These are phyloP conservation scores for Fusarium sp. DNA, from an alignment of 2,329 filamentous ascomycete species.

Conservation along the genomic window DNA sequence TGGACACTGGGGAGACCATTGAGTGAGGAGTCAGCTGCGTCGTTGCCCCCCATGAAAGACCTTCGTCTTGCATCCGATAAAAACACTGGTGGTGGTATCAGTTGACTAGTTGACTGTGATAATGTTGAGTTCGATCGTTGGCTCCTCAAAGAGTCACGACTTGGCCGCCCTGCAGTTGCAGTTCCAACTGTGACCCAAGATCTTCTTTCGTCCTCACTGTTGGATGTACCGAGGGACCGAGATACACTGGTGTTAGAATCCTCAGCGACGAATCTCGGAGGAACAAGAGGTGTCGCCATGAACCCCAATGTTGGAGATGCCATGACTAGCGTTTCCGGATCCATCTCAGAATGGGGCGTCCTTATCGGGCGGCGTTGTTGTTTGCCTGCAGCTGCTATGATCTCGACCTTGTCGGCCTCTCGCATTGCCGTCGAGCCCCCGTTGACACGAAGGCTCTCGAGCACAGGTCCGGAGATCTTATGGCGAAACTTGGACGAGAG, in stretches of 20 bases:
- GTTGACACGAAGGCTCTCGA: slow-evolving; percentile 42
- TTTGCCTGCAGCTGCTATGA: slow-evolving; percentile 2
- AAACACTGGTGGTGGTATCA: slow-evolving; percentile 45
- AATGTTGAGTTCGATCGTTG: slow-evolving; percentile 42
- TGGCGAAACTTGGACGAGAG: slow-evolving; percentile 44
- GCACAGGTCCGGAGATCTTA: slow-evolving; percentile 48
- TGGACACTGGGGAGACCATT: slow-evolving; percentile 41
- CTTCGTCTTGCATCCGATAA: slow-evolving; percentile 38
- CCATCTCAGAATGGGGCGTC: slow-evolving; percentile 38
- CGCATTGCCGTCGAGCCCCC: slow-evolving; percentile 39
- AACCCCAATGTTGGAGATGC: slow-evolving; percentile 44
- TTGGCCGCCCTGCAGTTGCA: slow-evolving; percentile 35
- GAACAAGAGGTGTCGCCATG: slow-evolving; percentile 37
- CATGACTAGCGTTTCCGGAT: slow-evolving; percentile 37
- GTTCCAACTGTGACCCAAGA: slow-evolving; percentile 51
- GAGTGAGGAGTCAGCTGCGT: slow-evolving; percentile 44
- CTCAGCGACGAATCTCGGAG: slow-evolving; percentile 38
- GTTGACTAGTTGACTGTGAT: slow-evolving; percentile 45
- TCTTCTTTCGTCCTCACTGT: slow-evolving; percentile 41
- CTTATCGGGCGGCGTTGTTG: slow-evolving; percentile 25
- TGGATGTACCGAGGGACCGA: slow-evolving; percentile 32
- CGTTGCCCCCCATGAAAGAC: slow-evolving; percentile 44
- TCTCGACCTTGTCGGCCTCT: slow-evolving; percentile 32
- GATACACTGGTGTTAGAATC: slow-evolving; percentile 35
- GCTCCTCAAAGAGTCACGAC: slow-evolving; percentile 40